Evolutionary conservation across 495 filamentous ascomycete species (phyloP).

Genomic region (Tuber melanosporum): DNA sequence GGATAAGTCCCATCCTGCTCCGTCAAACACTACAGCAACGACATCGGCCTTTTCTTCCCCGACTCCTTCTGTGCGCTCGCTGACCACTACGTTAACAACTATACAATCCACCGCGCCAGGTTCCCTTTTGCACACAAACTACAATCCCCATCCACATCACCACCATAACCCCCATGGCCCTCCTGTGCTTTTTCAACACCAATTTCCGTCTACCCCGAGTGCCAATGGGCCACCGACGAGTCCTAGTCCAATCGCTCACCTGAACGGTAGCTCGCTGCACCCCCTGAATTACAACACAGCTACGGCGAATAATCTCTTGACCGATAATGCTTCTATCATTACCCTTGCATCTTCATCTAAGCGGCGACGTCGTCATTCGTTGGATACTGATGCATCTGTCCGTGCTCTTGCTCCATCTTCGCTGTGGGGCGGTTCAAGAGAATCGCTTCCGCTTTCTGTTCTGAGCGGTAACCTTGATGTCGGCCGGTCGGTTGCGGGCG

Average conservation of each 20-base stretch:
- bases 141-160: slow-evolving; percentile 48
- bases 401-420: slow-evolving; percentile 88
- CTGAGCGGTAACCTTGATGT: slow-evolving; percentile 68
- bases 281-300: slow-evolving; percentile 80
- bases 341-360: slow-evolving; percentile 96
- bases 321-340: slow-evolving; percentile 91
- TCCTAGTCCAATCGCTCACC: slow-evolving; percentile 45
- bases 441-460: slow-evolving; percentile 81
- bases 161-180: slow-evolving; percentile 49
- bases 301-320: slow-evolving; percentile 84
- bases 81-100: slow-evolving; percentile 92
- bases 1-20: slow-evolving; percentile 41
- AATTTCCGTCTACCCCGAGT: slow-evolving; percentile 89
- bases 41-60: slow-evolving; percentile 78
- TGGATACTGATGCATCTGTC: slow-evolving; percentile 94
- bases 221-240: slow-evolving; percentile 62
- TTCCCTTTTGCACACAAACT: slow-evolving; percentile 46
- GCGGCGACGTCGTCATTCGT: slow-evolving; percentile 73
- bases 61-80: slow-evolving; percentile 78
- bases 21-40: slow-evolving; percentile 48
- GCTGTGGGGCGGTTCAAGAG: slow-evolving; percentile 71
- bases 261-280: slow-evolving; percentile 46
- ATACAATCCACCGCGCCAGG: slow-evolving; percentile 77
- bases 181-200: slow-evolving; percentile 75
- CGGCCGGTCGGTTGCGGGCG: slow-evolving; percentile 21